phyloP scores from a whole-genome alignment of 1,284 basidiomycete genomes.

The Coriolopsis trogii region DNA sequence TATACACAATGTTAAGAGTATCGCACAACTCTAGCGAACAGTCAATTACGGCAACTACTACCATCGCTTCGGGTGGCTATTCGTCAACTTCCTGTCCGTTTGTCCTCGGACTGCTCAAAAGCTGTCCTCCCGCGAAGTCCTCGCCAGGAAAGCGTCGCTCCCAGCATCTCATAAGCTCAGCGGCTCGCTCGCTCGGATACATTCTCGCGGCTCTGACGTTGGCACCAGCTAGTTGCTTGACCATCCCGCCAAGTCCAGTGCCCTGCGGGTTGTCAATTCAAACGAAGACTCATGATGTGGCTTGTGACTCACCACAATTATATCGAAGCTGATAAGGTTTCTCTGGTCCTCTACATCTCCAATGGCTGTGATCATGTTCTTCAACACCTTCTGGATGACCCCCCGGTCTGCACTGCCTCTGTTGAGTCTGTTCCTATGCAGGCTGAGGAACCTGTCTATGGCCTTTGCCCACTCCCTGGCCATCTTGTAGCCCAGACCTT shows the following conservation, averaged over 20 bases:
- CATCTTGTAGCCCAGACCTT: neutral
- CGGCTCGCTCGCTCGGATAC: slow-evolving; percentile 9
- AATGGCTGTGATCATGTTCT: neutral
- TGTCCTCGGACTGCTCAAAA: neutral
- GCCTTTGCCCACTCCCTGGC: neutral
- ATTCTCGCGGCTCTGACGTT: neutral
- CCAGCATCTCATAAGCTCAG: slow-evolving; percentile 6
- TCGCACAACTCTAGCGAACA: too few relatives aligned
- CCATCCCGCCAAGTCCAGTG: neutral
- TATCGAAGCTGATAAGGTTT: slow-evolving; percentile 4
- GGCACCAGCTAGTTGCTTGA: slow-evolving; percentile 5
- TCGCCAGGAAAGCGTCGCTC: neutral
- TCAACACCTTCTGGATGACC: neutral
- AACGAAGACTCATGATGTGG: neutral
- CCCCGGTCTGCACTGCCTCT: neutral
- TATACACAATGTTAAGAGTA: too few relatives aligned
- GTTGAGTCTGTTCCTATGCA: neutral
- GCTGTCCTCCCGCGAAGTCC: neutral
- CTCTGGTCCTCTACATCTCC: slow-evolving; percentile 9
- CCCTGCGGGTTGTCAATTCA: neutral
- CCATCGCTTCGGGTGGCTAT: neutral
- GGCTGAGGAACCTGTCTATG: slow-evolving; percentile 2
- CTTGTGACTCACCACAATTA: slow-evolving; percentile 1
- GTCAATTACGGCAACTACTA: too few relatives aligned
- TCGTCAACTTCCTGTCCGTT: neutral